A percentile compares a stretch with the other conserved stretches of the same genome.
These are phyloP conservation scores for Nemania sp. DNA, from an alignment of 2,329 filamentous ascomycete genomes.

Conservation along the genomic window DNA sequence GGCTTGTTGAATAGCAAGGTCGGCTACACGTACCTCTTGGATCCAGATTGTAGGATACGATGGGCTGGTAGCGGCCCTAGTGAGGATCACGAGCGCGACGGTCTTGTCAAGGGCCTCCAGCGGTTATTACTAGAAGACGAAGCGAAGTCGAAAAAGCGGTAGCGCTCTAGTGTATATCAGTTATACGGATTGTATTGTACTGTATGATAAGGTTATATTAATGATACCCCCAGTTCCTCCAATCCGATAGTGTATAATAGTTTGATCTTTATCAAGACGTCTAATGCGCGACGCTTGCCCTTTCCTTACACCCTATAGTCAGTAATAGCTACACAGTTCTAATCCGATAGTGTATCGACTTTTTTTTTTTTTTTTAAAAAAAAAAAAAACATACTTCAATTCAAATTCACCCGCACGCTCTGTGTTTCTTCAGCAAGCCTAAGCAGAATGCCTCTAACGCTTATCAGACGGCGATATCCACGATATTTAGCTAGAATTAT, in stretches of 20 bases:
- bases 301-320: too few relatives aligned
- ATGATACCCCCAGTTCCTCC: conserved; percentile 39
- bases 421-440: too few relatives aligned
- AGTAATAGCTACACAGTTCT: too few relatives aligned
- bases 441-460: too few relatives aligned
- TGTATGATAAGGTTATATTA: conserved; percentile 26
- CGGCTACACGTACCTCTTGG: conserved; percentile 92
- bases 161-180: conserved; percentile 6
- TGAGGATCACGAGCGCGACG: conserved; percentile 73
- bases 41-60: conserved; percentile 86
- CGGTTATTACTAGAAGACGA: conserved; percentile 70
- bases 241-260: background rate
- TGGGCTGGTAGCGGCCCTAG: conserved; percentile 89
- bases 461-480: too few relatives aligned
- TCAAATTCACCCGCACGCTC: too few relatives aligned
- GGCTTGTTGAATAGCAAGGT: conserved; percentile 89
- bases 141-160: conserved; percentile 25
- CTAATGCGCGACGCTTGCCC: too few relatives aligned
- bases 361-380: too few relatives aligned
- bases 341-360: too few relatives aligned
- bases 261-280: too few relatives aligned
- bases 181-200: background rate
- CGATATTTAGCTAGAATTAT: too few relatives aligned
- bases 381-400: too few relatives aligned
- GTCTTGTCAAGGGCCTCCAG: conserved; percentile 72